Evolutionary conservation across 179 eudicot genomes (phyloP), one percentile per base, ranked within the genome.

Genomic region (Vitellaria paradoxa): DNA sequence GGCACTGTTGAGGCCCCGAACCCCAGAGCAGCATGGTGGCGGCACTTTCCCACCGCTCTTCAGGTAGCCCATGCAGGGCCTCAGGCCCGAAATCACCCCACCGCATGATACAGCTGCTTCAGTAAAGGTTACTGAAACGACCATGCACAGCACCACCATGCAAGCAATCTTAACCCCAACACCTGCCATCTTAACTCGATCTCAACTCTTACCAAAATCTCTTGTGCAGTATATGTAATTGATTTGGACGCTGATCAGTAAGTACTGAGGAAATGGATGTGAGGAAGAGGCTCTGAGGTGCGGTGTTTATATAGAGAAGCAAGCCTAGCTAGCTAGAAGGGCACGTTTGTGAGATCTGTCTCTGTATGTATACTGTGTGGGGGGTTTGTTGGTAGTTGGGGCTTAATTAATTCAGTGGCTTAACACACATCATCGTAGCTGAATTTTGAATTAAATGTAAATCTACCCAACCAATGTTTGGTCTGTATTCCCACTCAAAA

Each of bases 71-170:
- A 88, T 3, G 83, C 91, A 89, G 13, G 73, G 82, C 0, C 68
- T 60, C 55, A 86, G 71, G 21, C 37, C 62, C 5, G 14, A 9
- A 0, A 49, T 0, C 47, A 90, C 92, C 50, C 3, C 4, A 26
- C 87, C 86, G 53, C 94, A 90, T 0, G 77, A 49, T 11, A 88
- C 5, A 3, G 80, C 76, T 1, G 81, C 90, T 23, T 84, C 81
- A 0, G 82, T 80, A n/a, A 45, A 65, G 2, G 88, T 90, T 75
- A 81, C 72, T 0, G 26, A 60, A 0, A 65, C 73, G 61, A 84
- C 68, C 77, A 86, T 73, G 80, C 86, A 83, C 57, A 82, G 7
- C 24, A 78, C n/a, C 64, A 45, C 60, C 70, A 75, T 1, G 12
- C 37, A 11, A 40, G 40, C 9, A 30, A 30, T 30, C 37, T 30